Base-by-base conservation (phyloP, 169 alveolate species). In the Plasmodium inui region DNA sequence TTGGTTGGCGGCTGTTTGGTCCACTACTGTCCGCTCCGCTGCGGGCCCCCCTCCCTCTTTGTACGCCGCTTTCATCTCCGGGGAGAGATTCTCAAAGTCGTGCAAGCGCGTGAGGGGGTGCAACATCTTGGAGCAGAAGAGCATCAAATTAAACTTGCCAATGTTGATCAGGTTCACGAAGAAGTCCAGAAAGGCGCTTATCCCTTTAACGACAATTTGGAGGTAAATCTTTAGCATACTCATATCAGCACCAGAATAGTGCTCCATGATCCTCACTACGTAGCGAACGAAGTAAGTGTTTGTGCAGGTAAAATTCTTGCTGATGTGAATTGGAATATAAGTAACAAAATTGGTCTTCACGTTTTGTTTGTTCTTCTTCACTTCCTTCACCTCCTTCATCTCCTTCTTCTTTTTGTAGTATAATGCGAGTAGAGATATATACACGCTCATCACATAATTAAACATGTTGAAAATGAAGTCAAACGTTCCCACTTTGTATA, bases 381-480 rank as follows among this genome's bases (percentile, higher is more conserved):
- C 79, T 39, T 89, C 81, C 44, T 80, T 89, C 44, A 57, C 79
- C 55, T 89, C 81, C 44, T 80, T 89, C 61, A 50, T 50, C 55
- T 88, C 90, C 50, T 78, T 88, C 50, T 80, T 90, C 67, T 91
- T 91, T 32, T 82, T 91, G 44, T 81, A 91, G 50, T 76, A 91
- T 55, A 91, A 17, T 5, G 92, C 81, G 17, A 91, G 74, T 12
- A 91, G n/a, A 1, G 95, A 80, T 72, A 91, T 91, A 53, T 91
- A 91, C 30, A 91, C 95, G 82, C 85, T 91, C 95, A 91, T 91
- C 22, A 91, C 91, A 91, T 91, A 91, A 46, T 91, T 91, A 34
- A 91, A 91, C 95, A 91, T 91, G 74, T 91, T 91, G 34, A 91
- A 91, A 41, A 91, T 91, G 57, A 91, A 91, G 83, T 91, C 91